These are phyloP conservation scores for Penicillium sp. DNA, from an alignment of 2,329 filamentous ascomycete genomes.

Conservation along the genomic window DNA sequence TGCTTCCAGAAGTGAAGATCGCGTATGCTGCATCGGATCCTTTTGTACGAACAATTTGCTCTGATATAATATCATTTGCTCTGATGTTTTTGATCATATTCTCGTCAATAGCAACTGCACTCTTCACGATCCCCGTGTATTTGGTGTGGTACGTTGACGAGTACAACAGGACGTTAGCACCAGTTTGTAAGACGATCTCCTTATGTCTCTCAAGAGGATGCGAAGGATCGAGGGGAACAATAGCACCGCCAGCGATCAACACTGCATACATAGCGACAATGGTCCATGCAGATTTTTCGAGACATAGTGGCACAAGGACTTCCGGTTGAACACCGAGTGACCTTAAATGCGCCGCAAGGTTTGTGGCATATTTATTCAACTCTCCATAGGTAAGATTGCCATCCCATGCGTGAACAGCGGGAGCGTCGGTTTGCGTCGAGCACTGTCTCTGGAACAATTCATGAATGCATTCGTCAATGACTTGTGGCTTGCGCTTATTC, in stretches of 20 bases:
- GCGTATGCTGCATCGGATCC: constrained; percentile 50
- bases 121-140: constrained; percentile 27
- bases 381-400: constrained; percentile 31
- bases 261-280: constrained; percentile 17
- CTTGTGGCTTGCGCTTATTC: constrained; percentile 10
- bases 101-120: constrained; percentile 30
- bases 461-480: constrained; percentile 11
- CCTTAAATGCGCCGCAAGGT: constrained; percentile 27
- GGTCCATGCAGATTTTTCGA: constrained; percentile 19
- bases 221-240: constrained; percentile 15
- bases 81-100: constrained; percentile 25
- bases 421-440: constrained; percentile 18
- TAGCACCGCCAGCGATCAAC: constrained; percentile 19
- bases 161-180: background rate
- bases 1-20: constrained; percentile 57
- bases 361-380: constrained; percentile 29
- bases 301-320: constrained; percentile 23
- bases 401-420: constrained; percentile 32
- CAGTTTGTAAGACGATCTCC: constrained; percentile 9
- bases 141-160: constrained; percentile 26
- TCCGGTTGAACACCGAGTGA: constrained; percentile 27
- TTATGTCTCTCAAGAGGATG: constrained; percentile 11
- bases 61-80: constrained; percentile 14
- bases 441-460: constrained; percentile 5
- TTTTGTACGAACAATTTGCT: constrained; percentile 15